These are phyloP conservation scores for Heterobasidion occidentale DNA, from an alignment of 1,284 basidiomycete genomes.

Conservation along the genomic window DNA sequence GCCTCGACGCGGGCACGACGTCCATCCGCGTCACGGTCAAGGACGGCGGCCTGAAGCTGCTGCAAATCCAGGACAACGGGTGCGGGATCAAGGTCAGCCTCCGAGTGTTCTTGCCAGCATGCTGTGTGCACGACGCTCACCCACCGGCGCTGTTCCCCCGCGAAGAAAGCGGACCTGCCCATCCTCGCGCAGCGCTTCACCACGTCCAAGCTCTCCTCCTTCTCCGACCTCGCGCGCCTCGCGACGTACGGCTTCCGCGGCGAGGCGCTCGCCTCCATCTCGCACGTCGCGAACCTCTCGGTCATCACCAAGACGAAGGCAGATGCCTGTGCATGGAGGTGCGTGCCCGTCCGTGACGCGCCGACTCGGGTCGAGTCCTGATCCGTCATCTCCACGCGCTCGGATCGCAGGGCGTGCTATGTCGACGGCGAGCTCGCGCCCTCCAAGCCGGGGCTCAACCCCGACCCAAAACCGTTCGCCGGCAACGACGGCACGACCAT, in stretches of 20 bases:
- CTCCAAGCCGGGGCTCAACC: constrained; percentile 55
- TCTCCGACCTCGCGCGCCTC: constrained; percentile 82
- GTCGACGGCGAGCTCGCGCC: constrained; percentile 67
- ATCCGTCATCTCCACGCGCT: not conserved
- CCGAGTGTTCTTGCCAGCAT: too few relatives aligned
- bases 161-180: constrained; percentile 66
- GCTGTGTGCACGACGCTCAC: not conserved
- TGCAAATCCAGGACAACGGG: constrained; percentile 97
- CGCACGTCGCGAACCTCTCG: constrained; percentile 85
- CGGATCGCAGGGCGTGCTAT: constrained; percentile 61
- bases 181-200: constrained; percentile 94
- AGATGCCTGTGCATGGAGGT: constrained; percentile 89
- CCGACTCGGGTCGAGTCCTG: not conserved
- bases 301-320: constrained; percentile 84
- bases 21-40: constrained; percentile 86
- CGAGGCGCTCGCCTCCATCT: constrained; percentile 95
- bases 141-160: not conserved
- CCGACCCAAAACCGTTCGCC: constrained; percentile 84
- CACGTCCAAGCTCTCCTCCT: constrained; percentile 87
- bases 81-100: constrained; percentile 78
- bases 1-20: constrained; percentile 87
- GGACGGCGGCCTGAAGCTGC: constrained; percentile 91
- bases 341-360: not conserved
- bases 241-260: constrained; percentile 96
- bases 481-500: constrained; percentile 94